Conservation (phyloP, 2,329 filamentous ascomycete species). For the Simplicillium aogashimaense region DNA sequence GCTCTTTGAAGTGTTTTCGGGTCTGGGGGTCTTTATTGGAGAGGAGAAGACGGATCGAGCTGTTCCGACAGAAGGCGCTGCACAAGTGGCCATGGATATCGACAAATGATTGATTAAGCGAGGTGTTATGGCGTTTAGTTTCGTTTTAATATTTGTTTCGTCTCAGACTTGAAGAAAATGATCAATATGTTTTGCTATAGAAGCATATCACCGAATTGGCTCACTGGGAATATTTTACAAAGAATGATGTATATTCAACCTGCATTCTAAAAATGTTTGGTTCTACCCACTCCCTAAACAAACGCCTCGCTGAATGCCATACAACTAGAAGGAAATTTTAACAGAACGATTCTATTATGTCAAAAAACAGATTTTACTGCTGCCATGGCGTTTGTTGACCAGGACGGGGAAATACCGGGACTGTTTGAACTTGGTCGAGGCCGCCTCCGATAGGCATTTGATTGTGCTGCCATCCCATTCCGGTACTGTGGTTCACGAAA, state of each 20-base stretch:
- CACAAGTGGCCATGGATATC: slow-evolving; percentile 34
- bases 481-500: slow-evolving; percentile 82
- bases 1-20: slow-evolving; percentile 82
- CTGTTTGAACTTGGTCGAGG: slow-evolving; percentile 67
- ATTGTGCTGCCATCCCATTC: slow-evolving; percentile 77
- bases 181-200: too few species aligned
- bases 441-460: slow-evolving; percentile 73
- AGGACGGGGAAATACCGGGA: slow-evolving; percentile 79
- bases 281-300: background rate
- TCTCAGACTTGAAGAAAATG: too few species aligned
- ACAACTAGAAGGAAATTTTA: slow-evolving; percentile 12
- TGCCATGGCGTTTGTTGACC: slow-evolving; percentile 54
- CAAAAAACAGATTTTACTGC: slow-evolving; percentile 21
- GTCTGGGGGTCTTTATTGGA: slow-evolving; percentile 75
- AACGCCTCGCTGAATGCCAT: slow-evolving; percentile 23
- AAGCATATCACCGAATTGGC: background rate
- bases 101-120: slow-evolving; percentile 23
- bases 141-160: slow-evolving; percentile 1
- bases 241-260: slow-evolving; percentile 3
- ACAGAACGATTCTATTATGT: slow-evolving; percentile 7
- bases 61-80: slow-evolving; percentile 21
- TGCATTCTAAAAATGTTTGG: background rate
- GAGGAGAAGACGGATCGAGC: slow-evolving; percentile 53
- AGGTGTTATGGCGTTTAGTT: slow-evolving; percentile 1
- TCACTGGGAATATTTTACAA: slow-evolving; percentile 2